Conservation (phyloP, 2,329 filamentous ascomycete genomes). For the Thermomyces lanuginosus region DNA sequence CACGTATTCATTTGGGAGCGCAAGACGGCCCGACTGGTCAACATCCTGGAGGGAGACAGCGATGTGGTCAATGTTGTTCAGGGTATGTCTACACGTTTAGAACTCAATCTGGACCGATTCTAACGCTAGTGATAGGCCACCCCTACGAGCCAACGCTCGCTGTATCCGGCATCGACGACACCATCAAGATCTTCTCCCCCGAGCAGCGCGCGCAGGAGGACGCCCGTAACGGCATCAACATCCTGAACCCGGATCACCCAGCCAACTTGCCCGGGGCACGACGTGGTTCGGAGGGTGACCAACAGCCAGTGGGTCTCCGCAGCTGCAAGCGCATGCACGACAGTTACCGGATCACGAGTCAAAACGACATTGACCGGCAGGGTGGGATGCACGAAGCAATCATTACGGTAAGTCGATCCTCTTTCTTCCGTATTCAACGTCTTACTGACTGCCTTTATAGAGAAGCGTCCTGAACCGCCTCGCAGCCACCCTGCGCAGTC, state of each 20-base stretch:
- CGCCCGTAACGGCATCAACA: constrained; percentile 42
- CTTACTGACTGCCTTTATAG: constrained; percentile 13
- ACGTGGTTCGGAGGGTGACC: constrained; percentile 10
- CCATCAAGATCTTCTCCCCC: constrained; percentile 51
- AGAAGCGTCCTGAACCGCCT: constrained; percentile 33
- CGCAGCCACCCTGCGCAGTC: constrained; percentile 25
- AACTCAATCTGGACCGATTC: neutral
- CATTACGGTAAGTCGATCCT: constrained; percentile 34
- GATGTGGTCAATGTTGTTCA: constrained; percentile 56
- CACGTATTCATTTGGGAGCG: constrained; percentile 55
- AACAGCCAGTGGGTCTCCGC: constrained; percentile 28
- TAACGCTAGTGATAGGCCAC: constrained; percentile 31
- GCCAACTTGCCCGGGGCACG: constrained; percentile 18
- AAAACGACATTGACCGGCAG: constrained; percentile 45
- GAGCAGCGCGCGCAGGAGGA: constrained; percentile 41
- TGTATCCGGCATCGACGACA: constrained; percentile 50
- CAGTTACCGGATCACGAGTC: constrained; percentile 43
- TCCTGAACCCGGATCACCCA: constrained; percentile 32
- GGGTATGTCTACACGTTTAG: constrained; percentile 23
- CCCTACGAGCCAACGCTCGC: constrained; percentile 52
- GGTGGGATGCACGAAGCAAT: constrained; percentile 42
- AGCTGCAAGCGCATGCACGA: constrained; percentile 44
- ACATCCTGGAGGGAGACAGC: constrained; percentile 49
- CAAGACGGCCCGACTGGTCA: constrained; percentile 43
- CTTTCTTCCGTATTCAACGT: constrained; percentile 4